A percentile compares a stretch with the other conserved stretches of the same genome.
Evolutionary conservation across 257 asterid species (phyloP).

Genomic region (Galeopsis tetrahit): DNA sequence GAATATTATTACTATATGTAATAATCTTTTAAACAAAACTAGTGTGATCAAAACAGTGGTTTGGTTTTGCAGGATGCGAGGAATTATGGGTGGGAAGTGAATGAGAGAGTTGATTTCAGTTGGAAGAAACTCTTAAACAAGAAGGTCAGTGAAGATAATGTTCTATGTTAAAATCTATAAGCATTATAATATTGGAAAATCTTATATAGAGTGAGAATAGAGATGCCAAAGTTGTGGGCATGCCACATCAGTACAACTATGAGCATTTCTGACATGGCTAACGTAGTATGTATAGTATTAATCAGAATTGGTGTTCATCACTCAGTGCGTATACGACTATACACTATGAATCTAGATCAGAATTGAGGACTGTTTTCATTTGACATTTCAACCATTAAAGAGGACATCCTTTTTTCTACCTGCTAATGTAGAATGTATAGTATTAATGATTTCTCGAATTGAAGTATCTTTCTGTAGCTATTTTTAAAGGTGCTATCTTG

Average conservation of each 20-base stretch:
- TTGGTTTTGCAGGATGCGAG: constrained; percentile 78
- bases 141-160: constrained; percentile 54
- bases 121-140: constrained; percentile 97
- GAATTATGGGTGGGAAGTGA: constrained; percentile 95
- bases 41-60: constrained; percentile 1
- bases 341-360: not conserved
- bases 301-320: not conserved
- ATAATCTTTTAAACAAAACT: constrained; percentile 8
- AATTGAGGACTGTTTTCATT: not conserved
- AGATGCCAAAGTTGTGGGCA: not conserved
- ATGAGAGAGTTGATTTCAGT: constrained; percentile 73
- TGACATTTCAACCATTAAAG: not conserved
- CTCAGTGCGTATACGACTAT: not conserved
- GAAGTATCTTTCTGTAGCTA: not conserved
- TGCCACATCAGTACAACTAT: not conserved
- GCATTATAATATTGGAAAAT: not conserved
- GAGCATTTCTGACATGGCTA: not conserved
- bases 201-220: not conserved
- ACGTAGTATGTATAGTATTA: not conserved
- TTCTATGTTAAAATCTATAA: constrained; percentile 6
- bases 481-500: not conserved
- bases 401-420: not conserved
- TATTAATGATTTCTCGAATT: not conserved
- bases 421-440: not conserved
- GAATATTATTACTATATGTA: not conserved